Conservation (phyloP, 305 asterid species). For the Solanum hybrid region DNA sequence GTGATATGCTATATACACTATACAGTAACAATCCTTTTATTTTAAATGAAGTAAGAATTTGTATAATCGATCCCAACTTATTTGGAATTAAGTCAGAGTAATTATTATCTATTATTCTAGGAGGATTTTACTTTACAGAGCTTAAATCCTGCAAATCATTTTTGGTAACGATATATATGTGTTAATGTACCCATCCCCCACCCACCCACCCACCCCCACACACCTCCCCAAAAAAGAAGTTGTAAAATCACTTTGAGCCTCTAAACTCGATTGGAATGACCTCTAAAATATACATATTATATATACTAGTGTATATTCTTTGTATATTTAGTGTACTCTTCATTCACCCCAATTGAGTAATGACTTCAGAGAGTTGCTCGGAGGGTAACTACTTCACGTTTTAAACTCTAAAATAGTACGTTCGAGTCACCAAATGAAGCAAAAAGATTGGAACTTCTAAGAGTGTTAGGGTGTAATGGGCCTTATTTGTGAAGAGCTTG, state of each 20-base stretch:
- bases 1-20: background rate
- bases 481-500: background rate
- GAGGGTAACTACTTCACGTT: rapidly evolving
- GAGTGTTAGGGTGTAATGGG: background rate
- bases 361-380: background rate
- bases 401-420: background rate
- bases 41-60: background rate
- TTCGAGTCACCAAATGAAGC: background rate
- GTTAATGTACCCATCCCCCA: too few relatives aligned
- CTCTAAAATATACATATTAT: background rate
- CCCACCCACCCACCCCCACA: too few relatives aligned
- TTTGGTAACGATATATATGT: too few relatives aligned
- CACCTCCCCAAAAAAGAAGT: background rate
- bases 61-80: background rate
- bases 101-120: background rate
- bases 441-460: background rate
- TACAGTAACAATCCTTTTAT: background rate
- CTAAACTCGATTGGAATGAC: background rate
- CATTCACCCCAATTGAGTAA: background rate
- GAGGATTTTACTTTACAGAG: background rate
- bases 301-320: background rate
- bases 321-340: background rate
- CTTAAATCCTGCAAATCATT: too few relatives aligned
- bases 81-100: rapidly evolving
- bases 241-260: background rate